These are phyloP conservation scores for Beauveria bassiana DNA, from an alignment of 2,329 filamentous ascomycete species.

Conservation along the genomic window DNA sequence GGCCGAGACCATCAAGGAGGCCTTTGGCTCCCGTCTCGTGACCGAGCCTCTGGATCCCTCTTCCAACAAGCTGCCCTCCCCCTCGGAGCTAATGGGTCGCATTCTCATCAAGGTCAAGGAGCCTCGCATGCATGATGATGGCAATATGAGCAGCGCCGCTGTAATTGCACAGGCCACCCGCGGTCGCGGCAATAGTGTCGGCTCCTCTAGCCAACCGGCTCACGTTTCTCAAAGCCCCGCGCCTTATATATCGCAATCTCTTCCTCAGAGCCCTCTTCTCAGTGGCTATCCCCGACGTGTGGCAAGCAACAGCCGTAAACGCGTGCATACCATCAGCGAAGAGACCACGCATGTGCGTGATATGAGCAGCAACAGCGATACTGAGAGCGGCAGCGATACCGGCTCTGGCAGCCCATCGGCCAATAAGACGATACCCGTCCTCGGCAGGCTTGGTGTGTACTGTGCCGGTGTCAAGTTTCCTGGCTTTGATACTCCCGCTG, in stretches of 20 bases:
- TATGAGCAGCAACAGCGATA: constrained; percentile 68
- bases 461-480: constrained; percentile 71
- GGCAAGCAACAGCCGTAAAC: constrained; percentile 37
- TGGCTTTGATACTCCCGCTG: constrained; percentile 69
- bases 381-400: constrained; percentile 60
- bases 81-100: constrained; percentile 73
- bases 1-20: constrained; percentile 80
- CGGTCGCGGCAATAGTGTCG: constrained; percentile 62
- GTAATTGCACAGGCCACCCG: constrained; percentile 33
- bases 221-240: constrained; percentile 48
- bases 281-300: constrained; percentile 41
- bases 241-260: constrained; percentile 40
- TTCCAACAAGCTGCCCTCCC: constrained; percentile 66
- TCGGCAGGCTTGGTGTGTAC: constrained; percentile 80
- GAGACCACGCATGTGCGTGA: constrained; percentile 46
- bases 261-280: constrained; percentile 47
- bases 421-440: constrained; percentile 78
- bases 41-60: constrained; percentile 65
- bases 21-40: constrained; percentile 74
- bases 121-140: constrained; percentile 42
- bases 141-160: constrained; percentile 34
- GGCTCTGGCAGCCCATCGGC: constrained; percentile 48
- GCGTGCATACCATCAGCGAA: constrained; percentile 50
- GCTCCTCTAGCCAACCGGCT: constrained; percentile 51
- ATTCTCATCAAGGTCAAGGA: constrained; percentile 95